Base-by-base conservation (phyloP, 2,329 filamentous ascomycete species). In the Cryphonectria japonica region DNA sequence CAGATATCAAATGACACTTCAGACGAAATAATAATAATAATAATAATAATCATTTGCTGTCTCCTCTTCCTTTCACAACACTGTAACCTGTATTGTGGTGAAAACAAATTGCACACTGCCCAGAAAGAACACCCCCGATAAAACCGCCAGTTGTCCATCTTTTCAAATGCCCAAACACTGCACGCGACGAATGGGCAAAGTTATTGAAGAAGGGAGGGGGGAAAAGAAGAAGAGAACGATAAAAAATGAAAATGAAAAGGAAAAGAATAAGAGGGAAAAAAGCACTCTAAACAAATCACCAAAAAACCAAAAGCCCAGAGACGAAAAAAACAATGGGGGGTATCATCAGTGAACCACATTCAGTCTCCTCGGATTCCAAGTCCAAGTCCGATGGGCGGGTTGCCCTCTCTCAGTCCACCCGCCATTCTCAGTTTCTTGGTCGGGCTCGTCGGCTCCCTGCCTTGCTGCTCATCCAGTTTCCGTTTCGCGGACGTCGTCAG, bases 381-480 rank as follows among this genome's bases (percentile, higher is more conserved):
- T 11, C 67, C 63, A n/a, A 65, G 63, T 0, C 87, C 87, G 19
- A 89, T 81, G 5, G 81, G 78, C 16, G 79, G 77, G 16, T 77
- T 78, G 1, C 82, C 80, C 41, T 83, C 83, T 22, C 78, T 74
- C 67, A 81, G 73, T 13, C 79, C 78, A 1, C 80, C 82, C 16
- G 81, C 83, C 22, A 84, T 80, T 34, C 85, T 81, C 67, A 83
- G 77, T 79, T 84, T 88, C 79, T 89, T 89, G 0, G 83, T 79
- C 39, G 86, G 86, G 75, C 85, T 88, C 7, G 79, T 78, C 39
- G 81, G 76, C 14, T 78, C 77, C 37, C 82, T 78, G 59, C 77
- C 73, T 43, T 79, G 77, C 3, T 81, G 77, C 3, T 81, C 80
- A 14, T 74, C 74, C 52, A 85, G 84, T 78, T 88, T 88, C 69